Evolutionary conservation across 2,329 filamentous ascomycete species (phyloP).

Genomic region (Alternaria sp.): DNA sequence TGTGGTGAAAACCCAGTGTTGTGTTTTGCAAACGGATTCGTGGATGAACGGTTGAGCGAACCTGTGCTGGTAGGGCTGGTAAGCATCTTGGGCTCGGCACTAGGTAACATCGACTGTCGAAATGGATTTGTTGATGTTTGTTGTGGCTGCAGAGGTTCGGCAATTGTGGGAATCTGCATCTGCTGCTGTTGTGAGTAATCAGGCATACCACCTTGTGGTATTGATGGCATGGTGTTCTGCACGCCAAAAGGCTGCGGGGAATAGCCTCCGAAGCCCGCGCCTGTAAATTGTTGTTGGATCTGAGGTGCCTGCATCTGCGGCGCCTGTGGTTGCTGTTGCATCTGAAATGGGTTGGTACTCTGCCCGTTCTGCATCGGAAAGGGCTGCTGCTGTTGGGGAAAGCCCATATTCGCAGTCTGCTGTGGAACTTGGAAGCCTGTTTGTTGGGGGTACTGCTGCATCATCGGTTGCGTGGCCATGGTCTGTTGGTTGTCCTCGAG

Average conservation of each 20-base stretch:
- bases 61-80: slow-evolving; percentile 47
- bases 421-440: slow-evolving; percentile 53
- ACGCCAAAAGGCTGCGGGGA: slow-evolving; percentile 67
- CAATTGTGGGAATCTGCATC: slow-evolving; percentile 41
- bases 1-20: slow-evolving; percentile 40
- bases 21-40: slow-evolving; percentile 85
- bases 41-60: slow-evolving; percentile 69
- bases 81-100: slow-evolving; percentile 40
- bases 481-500: slow-evolving; percentile 48
- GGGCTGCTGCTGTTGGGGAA: slow-evolving; percentile 44
- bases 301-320: slow-evolving; percentile 55
- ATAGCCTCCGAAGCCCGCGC: slow-evolving; percentile 85
- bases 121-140: slow-evolving; percentile 86
- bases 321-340: slow-evolving; percentile 69
- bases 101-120: slow-evolving; percentile 81
- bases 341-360: slow-evolving; percentile 90
- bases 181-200: slow-evolving; percentile 54
- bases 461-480: slow-evolving; percentile 45
- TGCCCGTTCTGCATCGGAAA: slow-evolving; percentile 68
- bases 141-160: slow-evolving; percentile 57
- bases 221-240: slow-evolving; percentile 55
- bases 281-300: slow-evolving; percentile 70
- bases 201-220: slow-evolving; percentile 59
- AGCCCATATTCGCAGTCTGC: slow-evolving; percentile 45
- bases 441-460: slow-evolving; percentile 46